Conservation (phyloP, 2,329 filamentous ascomycete genomes). For the Cylindrodendrum hubeiense region DNA sequence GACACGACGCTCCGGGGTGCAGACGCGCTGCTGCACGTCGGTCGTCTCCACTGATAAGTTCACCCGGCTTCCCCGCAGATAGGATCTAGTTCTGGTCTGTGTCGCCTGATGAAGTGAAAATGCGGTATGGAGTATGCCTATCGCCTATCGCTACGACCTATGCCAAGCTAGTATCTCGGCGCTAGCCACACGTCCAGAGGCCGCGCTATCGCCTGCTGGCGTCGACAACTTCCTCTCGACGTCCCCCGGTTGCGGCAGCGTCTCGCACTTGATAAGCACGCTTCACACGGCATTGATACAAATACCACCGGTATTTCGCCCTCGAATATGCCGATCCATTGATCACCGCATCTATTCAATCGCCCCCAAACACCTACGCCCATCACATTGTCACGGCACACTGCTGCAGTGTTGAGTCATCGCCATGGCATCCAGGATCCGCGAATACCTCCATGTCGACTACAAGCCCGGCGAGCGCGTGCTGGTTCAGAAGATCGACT, state of each 20-base stretch:
- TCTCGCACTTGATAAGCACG: not conserved
- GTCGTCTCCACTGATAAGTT: constrained; percentile 2
- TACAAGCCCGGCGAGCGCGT: constrained; percentile 55
- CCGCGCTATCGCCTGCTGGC: not conserved
- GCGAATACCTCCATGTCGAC: constrained; percentile 50
- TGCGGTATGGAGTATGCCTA: not conserved
- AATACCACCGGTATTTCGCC: not conserved
- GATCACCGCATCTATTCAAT: not conserved
- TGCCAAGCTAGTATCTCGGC: not conserved
- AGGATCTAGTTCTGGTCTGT: not conserved
- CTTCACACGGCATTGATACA: not conserved
- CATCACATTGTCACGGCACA: too few relatives aligned
- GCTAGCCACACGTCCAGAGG: not conserved
- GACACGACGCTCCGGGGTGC: not conserved
- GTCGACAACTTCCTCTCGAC: not conserved
- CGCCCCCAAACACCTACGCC: too few relatives aligned
- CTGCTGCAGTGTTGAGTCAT: constrained; percentile 13
- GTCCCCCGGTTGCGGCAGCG: not conserved
- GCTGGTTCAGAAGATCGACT: constrained; percentile 70
- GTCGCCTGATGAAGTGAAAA: not conserved
- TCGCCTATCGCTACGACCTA: not conserved
- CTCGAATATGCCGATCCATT: not conserved
- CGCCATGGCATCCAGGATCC: constrained; percentile 35
- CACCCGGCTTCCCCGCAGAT: constrained; percentile 1
- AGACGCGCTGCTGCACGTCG: not conserved